These are phyloP conservation scores for Geotrichum citri-aurantii DNA, from an alignment of 1,139 yeast species.

Conservation along the genomic window DNA sequence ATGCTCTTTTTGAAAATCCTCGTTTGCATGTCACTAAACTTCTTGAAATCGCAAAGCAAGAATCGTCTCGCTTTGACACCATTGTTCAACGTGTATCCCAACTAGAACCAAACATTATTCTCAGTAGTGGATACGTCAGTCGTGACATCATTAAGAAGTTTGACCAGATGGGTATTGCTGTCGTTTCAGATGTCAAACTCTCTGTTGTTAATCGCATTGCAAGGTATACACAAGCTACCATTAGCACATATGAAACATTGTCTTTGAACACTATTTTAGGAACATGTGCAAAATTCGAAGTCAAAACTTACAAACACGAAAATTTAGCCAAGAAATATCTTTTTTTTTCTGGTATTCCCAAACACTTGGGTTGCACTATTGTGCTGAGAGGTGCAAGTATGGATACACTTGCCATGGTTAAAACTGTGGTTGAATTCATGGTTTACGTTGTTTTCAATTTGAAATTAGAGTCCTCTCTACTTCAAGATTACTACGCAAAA, in stretches of 20 bases:
- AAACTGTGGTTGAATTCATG: slow-evolving; percentile 75
- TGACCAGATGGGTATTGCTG: slow-evolving; percentile 73
- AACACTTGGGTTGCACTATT: slow-evolving; percentile 74
- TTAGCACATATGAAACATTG: slow-evolving; percentile 60
- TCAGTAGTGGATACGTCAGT: slow-evolving; percentile 76
- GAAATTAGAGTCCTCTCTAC: slow-evolving; percentile 72
- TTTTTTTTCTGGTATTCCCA: slow-evolving; percentile 70
- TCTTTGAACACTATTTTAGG: slow-evolving; percentile 63
- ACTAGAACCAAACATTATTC: slow-evolving; percentile 70
- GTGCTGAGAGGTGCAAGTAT: slow-evolving; percentile 67
- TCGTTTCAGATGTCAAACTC: slow-evolving; percentile 72
- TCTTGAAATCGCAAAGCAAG: slow-evolving; percentile 83
- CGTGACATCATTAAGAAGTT: slow-evolving; percentile 73
- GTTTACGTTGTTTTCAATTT: slow-evolving; percentile 70
- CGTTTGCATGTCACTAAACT: slow-evolving; percentile 71
- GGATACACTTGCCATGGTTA: slow-evolving; percentile 56
- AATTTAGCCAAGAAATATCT: slow-evolving; percentile 63
- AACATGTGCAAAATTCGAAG: slow-evolving; percentile 63
- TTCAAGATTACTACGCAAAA: slow-evolving; percentile 65
- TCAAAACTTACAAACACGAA: slow-evolving; percentile 52
- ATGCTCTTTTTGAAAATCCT: slow-evolving; percentile 85
- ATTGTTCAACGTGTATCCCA: slow-evolving; percentile 74
- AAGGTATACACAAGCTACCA: slow-evolving; percentile 75
- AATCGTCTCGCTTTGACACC: slow-evolving; percentile 74
- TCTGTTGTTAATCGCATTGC: slow-evolving; percentile 79